Evolutionary conservation across 495 filamentous ascomycete genomes (phyloP).

Genomic region (Xylaria acuta): DNA sequence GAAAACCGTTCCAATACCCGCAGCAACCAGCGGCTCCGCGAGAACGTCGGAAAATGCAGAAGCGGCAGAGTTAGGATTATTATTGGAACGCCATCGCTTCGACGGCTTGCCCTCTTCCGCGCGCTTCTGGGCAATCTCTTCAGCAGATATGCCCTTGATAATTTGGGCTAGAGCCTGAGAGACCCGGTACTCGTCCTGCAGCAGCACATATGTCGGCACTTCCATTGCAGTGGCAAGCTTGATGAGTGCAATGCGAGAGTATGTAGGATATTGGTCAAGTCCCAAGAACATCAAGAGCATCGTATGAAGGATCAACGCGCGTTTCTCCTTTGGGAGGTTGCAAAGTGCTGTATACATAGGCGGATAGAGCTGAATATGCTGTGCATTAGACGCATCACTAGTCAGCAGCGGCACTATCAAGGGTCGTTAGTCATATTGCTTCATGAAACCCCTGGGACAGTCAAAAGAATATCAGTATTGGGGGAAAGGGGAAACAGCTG

Average conservation of each 20-base stretch:
- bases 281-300: constrained; percentile 78
- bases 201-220: constrained; percentile 67
- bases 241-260: constrained; percentile 77
- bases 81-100: constrained; percentile 81
- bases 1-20: constrained; percentile 81
- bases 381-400: constrained; percentile 45
- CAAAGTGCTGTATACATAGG: constrained; percentile 51
- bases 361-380: constrained; percentile 50
- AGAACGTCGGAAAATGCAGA: constrained; percentile 79
- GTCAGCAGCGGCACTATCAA: constrained; percentile 38
- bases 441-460: not conserved
- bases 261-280: constrained; percentile 78
- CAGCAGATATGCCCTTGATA: constrained; percentile 71
- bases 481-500: not conserved
- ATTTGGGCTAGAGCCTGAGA: constrained; percentile 75
- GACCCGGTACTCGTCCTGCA: constrained; percentile 75
- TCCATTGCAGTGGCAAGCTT: constrained; percentile 71
- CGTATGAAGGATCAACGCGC: constrained; percentile 58
- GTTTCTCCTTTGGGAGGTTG: constrained; percentile 51
- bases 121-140: constrained; percentile 70
- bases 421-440: constrained; percentile 26
- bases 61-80: constrained; percentile 67
- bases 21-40: constrained; percentile 80
- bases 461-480: not conserved
- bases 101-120: constrained; percentile 68